Conservation (phyloP, 257 asterid species). For the Solanum raphanifolium region DNA sequence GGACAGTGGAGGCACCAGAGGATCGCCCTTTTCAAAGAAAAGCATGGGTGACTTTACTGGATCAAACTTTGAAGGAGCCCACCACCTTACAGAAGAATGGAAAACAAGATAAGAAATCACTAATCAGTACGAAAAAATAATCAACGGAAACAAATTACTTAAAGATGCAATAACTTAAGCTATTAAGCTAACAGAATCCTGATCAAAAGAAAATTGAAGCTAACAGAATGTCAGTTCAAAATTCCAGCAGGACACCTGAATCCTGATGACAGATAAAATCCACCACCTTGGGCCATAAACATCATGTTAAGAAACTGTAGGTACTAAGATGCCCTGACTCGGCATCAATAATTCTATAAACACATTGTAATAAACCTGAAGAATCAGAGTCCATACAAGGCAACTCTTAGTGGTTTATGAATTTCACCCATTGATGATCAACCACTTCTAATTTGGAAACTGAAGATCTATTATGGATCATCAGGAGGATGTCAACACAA, state of each 20-base stretch:
- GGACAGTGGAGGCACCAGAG: constrained; percentile 56
- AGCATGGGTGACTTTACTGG: constrained; percentile 91
- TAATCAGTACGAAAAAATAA: neutral
- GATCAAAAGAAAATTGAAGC: neutral
- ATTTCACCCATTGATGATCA: neutral
- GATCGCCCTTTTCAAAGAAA: constrained; percentile 78
- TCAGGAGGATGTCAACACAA: neutral
- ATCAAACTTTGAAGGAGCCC: constrained; percentile 98
- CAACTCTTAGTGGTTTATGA: neutral
- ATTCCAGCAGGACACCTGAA: neutral
- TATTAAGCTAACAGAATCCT: neutral
- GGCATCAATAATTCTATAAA: neutral
- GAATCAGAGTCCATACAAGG: neutral
- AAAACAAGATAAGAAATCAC: neutral
- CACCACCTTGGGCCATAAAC: neutral
- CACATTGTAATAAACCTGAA: neutral
- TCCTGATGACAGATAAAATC: neutral
- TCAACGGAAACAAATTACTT: neutral
- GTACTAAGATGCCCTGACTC: neutral
- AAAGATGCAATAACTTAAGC: neutral
- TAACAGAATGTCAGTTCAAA: neutral
- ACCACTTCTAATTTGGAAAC: neutral
- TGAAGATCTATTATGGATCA: neutral
- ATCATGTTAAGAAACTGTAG: neutral
- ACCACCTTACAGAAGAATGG: constrained; percentile 62